These are phyloP conservation scores for Poronia punctata DNA, from an alignment of 495 filamentous ascomycete genomes.

Conservation along the genomic window DNA sequence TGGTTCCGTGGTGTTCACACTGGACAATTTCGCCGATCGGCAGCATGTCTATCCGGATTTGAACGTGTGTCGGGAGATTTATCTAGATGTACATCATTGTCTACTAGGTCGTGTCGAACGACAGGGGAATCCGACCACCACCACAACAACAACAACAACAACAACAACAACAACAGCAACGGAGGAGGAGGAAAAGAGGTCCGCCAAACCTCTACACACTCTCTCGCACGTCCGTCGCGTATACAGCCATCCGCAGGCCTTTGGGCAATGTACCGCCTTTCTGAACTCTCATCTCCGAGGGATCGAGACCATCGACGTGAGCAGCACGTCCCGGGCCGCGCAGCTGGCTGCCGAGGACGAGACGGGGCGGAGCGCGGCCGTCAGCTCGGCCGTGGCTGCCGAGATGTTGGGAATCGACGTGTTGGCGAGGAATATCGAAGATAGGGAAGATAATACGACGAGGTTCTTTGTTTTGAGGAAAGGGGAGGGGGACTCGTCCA, in stretches of 20 bases:
- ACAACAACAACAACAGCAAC: slow-evolving; percentile 1
- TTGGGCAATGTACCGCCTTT: slow-evolving; percentile 84
- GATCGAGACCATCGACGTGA: slow-evolving; percentile 73
- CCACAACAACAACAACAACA: slow-evolving; percentile 14
- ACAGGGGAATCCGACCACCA: slow-evolving; percentile 6
- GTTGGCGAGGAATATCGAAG: slow-evolving; percentile 72
- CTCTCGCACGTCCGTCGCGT: slow-evolving; percentile 51
- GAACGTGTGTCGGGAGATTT: slow-evolving; percentile 70
- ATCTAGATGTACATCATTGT: slow-evolving; percentile 79
- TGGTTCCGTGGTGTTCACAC: slow-evolving; percentile 78
- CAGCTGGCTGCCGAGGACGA: slow-evolving; percentile 61
- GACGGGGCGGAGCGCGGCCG: slow-evolving; percentile 59
- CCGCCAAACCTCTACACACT: slow-evolving; percentile 25
- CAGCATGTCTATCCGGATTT: slow-evolving; percentile 52
- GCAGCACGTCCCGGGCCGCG: slow-evolving; percentile 76
- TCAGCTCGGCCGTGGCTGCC: slow-evolving; percentile 69
- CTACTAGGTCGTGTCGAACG: slow-evolving; percentile 49
- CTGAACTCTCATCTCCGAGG: slow-evolving; percentile 57
- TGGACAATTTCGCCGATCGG: slow-evolving; percentile 81
- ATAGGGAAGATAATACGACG: slow-evolving; percentile 76
- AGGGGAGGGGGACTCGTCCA: slow-evolving; percentile 11
- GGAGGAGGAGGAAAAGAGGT: slow-evolving; percentile 5
- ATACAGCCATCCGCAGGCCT: slow-evolving; percentile 91
- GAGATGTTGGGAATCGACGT: slow-evolving; percentile 57
- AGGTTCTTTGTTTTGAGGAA: slow-evolving; percentile 74